These are phyloP conservation scores for Auriculariales sp. DNA, from an alignment of 768 basidiomycete species.

Conservation along the genomic window DNA sequence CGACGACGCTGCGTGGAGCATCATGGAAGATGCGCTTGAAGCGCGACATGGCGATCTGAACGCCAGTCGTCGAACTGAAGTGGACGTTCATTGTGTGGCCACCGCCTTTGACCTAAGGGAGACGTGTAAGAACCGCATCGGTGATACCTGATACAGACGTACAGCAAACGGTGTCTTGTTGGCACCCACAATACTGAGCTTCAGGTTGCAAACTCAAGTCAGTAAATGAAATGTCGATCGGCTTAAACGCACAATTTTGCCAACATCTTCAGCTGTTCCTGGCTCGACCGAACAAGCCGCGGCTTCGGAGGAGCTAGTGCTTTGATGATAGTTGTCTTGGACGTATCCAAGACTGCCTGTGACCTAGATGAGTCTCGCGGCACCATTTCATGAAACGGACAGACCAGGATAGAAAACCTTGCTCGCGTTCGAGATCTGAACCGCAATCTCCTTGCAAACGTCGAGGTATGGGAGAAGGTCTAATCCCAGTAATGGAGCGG, in stretches of 20 bases:
- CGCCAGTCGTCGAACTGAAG: constrained; percentile 19
- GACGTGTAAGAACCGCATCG: neutral
- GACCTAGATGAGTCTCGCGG: too few relatives aligned
- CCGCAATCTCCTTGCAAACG: neutral
- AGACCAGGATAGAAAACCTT: neutral
- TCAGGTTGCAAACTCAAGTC: neutral
- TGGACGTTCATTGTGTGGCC: constrained; percentile 16
- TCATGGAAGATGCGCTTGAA: constrained; percentile 13
- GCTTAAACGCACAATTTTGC: constrained; percentile 6
- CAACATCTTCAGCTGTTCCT: constrained; percentile 9
- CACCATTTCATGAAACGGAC: too few relatives aligned
- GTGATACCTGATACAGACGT: neutral
- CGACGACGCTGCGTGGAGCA: constrained; percentile 7
- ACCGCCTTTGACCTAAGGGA: constrained; percentile 15
- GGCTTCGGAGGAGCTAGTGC: constrained; percentile 3
- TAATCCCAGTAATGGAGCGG: too few relatives aligned
- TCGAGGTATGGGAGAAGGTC: neutral
- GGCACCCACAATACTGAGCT: constrained; percentile 3
- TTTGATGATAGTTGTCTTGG: too few relatives aligned
- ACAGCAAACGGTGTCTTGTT: constrained; percentile 10
- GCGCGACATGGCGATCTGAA: constrained; percentile 16
- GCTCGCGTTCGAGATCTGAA: neutral
- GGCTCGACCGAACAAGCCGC: constrained; percentile 12
- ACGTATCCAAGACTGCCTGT: too few relatives aligned
- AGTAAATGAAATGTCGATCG: neutral